phyloP scores from a whole-genome alignment of 1,284 basidiomycete genomes.

The Kwoniella shivajii region DNA sequence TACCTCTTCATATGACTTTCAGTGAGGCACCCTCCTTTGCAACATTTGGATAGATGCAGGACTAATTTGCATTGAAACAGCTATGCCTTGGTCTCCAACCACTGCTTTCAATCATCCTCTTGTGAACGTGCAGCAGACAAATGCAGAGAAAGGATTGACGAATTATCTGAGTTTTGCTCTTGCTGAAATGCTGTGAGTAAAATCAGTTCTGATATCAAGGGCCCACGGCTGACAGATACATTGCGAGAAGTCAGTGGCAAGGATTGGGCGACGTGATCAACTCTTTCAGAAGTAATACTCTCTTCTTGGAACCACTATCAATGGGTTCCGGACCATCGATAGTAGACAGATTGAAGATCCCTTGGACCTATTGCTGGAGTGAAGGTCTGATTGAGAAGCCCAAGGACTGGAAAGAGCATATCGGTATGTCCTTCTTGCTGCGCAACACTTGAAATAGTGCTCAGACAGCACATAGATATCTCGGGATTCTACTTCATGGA shows the following conservation, averaged over 20 bases:
- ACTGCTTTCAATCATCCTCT: slow-evolving; percentile 66
- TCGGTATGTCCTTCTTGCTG: slow-evolving; percentile 55
- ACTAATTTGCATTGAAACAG: slow-evolving; percentile 42
- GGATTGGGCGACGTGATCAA: slow-evolving; percentile 66
- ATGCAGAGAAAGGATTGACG: slow-evolving; percentile 60
- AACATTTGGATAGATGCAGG: neutral
- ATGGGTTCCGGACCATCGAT: slow-evolving; percentile 61
- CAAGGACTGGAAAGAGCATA: slow-evolving; percentile 64
- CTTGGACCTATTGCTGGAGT: slow-evolving; percentile 72
- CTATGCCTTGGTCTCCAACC: slow-evolving; percentile 71
- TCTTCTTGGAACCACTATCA: slow-evolving; percentile 60
- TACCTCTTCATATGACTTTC: slow-evolving; percentile 63
- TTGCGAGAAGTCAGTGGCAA: slow-evolving; percentile 21
- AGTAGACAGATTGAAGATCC: slow-evolving; percentile 63
- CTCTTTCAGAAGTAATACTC: slow-evolving; percentile 60
- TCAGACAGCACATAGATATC: slow-evolving; percentile 56
- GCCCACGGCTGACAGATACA: neutral
- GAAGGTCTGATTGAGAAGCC: slow-evolving; percentile 67
- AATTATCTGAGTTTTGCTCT: slow-evolving; percentile 64
- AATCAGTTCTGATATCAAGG: neutral
- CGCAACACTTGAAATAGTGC: neutral
- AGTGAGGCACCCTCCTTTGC: slow-evolving; percentile 53
- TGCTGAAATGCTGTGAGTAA: slow-evolving; percentile 58
- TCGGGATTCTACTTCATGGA: slow-evolving; percentile 69
- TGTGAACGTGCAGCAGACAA: slow-evolving; percentile 61